Base-by-base conservation (phyloP, 768 basidiomycete genomes). In the Holtermannia corniformis region DNA sequence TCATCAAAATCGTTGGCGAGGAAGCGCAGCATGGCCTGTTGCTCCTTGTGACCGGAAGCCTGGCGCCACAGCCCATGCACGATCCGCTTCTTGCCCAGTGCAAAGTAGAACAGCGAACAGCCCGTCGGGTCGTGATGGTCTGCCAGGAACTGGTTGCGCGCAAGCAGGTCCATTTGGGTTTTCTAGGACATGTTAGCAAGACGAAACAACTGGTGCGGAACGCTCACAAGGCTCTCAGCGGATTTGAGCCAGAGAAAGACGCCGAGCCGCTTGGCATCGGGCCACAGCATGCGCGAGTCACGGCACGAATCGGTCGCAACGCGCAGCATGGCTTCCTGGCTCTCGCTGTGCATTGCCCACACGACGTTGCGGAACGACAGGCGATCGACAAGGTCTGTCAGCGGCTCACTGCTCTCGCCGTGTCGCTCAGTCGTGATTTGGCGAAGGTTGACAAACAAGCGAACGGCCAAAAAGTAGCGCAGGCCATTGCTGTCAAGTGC, bases 21-120 rank as follows among this genome's bases (percentile, higher is more conserved):
- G 71, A 99, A 96, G 64, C 86, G 91, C 54, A 99, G 77, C 90
- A 89, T 97, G 49, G 82, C 64, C 4, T 77, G 63, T 62, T 95
- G 90, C 60, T 97, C 95, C 59, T 81, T 85, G 61, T 97, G 92
- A 81, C 90, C 91, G 1, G 81, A 81, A 0, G 91, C 88, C 67
- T 97, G 95, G 63, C 87, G 80, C 95, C 95, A 99, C 12, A 99
- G 77, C 4, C 91, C 89, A 57, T 90, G 86, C 0, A 99, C 90
- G 10, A 96, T 79, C 64, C 89, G 90, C 52, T 81, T 79, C 68
- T 96, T 97, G 13, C 89, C 86, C 12, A 99, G 75, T 2, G 95
- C 92, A 61, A 99, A 95, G 72, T 96, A 99, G 70, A 85, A 87
- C 41, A 99, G 76, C 4, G 87, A 91, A 62, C 91, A 92, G 5